A percentile compares a stretch with the other conserved stretches of the same genome.
Evolutionary conservation across 306 rosid species (phyloP).

Genomic region (Cajanus cajan): DNA sequence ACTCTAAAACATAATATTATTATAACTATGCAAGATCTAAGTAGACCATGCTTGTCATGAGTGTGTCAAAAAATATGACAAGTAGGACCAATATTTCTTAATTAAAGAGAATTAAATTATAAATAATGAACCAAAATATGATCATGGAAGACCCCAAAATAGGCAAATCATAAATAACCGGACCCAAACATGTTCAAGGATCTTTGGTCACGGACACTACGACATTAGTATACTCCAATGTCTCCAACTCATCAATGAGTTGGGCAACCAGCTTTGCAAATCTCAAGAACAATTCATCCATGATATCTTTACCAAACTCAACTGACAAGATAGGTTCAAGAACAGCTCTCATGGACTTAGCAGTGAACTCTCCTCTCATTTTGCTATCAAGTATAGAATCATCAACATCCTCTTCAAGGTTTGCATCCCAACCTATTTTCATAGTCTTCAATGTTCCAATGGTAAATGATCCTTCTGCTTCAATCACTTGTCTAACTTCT

Average conservation of each 20-base stretch:
- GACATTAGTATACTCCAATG: neutral
- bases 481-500: constrained; percentile 43
- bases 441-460: constrained; percentile 21
- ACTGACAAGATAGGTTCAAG: constrained; percentile 41
- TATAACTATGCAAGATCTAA: too few relatives aligned
- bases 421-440: constrained; percentile 34
- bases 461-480: constrained; percentile 42
- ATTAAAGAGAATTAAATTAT: too few relatives aligned
- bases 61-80: too few relatives aligned
- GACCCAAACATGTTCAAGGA: neutral
- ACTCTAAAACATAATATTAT: too few relatives aligned
- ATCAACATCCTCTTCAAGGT: neutral
- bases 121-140: too few relatives aligned
- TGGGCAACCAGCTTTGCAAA: constrained; percentile 16
- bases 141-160: too few relatives aligned
- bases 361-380: constrained; percentile 11
- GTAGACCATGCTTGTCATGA: too few relatives aligned
- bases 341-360: constrained; percentile 36
- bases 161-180: neutral
- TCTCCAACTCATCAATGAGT: constrained; percentile 30
- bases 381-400: constrained; percentile 4
- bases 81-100: too few relatives aligned
- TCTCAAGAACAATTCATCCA: constrained; percentile 44
- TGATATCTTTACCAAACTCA: constrained; percentile 36
- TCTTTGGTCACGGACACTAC: constrained; percentile 22